Percentiles rank a stretch among this genome's conserved stretches.
These are phyloP conservation scores for Paraleonurus japonicus DNA, from an alignment of 257 asterid species.

Conservation along the genomic window DNA sequence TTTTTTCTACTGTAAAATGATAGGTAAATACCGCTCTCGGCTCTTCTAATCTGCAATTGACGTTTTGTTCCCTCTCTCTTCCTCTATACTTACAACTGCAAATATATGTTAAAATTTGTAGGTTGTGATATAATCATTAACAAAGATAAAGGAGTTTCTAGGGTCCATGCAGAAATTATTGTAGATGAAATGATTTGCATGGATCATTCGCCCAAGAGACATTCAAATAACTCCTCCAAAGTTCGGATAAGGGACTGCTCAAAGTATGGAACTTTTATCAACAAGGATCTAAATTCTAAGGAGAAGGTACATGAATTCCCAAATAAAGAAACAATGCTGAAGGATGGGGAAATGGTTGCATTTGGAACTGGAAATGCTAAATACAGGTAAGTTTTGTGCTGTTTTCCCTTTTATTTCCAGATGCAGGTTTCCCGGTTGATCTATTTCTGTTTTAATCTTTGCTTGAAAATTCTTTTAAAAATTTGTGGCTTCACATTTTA, in stretches of 20 bases:
- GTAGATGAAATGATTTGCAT: constrained; percentile 77
- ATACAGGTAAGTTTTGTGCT: constrained; percentile 56
- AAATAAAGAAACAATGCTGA: constrained; percentile 58
- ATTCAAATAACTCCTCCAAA: constrained; percentile 43
- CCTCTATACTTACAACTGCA: constrained; percentile 8
- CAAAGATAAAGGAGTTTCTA: constrained; percentile 92
- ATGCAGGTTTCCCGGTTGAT: constrained; percentile 16
- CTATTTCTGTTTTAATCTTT: not conserved
- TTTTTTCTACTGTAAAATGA: not conserved
- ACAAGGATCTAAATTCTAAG: constrained; percentile 40
- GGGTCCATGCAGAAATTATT: constrained; percentile 91
- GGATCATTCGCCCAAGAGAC: constrained; percentile 42
- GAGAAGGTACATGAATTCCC: constrained; percentile 81
- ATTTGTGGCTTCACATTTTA: constrained; percentile 5
- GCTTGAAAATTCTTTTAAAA: constrained; percentile 7
- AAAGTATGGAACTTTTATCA: constrained; percentile 83
- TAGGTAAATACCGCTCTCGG: not conserved
- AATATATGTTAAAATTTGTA: constrained; percentile 29
- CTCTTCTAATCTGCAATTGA: constrained; percentile 13
- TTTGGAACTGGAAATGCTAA: constrained; percentile 93
- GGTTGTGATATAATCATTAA: constrained; percentile 85
- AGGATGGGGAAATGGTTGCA: constrained; percentile 75
- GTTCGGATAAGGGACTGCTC: constrained; percentile 86
- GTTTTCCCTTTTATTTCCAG: constrained; percentile 10
- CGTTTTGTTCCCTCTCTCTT: not conserved